These are phyloP conservation scores for Amylocarpus encephaloides DNA, from an alignment of 2,329 filamentous ascomycete genomes.

Conservation along the genomic window DNA sequence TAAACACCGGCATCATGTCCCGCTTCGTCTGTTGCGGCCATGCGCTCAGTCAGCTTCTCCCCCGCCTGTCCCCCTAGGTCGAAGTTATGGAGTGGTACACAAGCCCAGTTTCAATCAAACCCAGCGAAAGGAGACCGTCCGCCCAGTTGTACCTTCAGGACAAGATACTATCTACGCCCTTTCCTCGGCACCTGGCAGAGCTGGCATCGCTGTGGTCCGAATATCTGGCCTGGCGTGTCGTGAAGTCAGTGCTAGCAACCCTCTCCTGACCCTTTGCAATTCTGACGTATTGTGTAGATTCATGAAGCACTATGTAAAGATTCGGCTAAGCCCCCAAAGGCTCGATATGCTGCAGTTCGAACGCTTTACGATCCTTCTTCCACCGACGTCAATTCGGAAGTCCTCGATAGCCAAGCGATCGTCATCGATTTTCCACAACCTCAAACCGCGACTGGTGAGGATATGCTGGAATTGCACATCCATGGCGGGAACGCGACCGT, in stretches of 20 bases:
- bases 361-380: constrained; percentile 59
- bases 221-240: constrained; percentile 74
- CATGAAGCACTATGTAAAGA: constrained; percentile 53
- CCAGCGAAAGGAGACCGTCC: background rate
- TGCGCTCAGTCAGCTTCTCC: too few relatives aligned
- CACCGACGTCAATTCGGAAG: constrained; percentile 22
- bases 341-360: constrained; percentile 64
- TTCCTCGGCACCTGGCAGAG: constrained; percentile 77
- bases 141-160: background rate
- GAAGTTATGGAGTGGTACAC: too few relatives aligned
- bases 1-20: too few relatives aligned
- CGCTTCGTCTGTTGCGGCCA: too few relatives aligned
- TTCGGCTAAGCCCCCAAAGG: constrained; percentile 45
- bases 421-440: constrained; percentile 68
- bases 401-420: constrained; percentile 59
- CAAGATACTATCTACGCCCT: constrained; percentile 77
- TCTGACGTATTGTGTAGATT: constrained; percentile 42
- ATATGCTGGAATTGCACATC: constrained; percentile 88
- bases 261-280: background rate
- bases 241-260: constrained; percentile 35
- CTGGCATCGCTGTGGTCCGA: constrained; percentile 85
- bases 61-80: too few relatives aligned
- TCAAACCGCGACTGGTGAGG: constrained; percentile 82
- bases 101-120: too few relatives aligned
- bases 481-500: constrained; percentile 88